Percentiles rank a stretch among this genome's conserved stretches.
These are phyloP conservation scores for Verticillium nubilum DNA, from an alignment of 2,329 filamentous ascomycete species.

Conservation along the genomic window DNA sequence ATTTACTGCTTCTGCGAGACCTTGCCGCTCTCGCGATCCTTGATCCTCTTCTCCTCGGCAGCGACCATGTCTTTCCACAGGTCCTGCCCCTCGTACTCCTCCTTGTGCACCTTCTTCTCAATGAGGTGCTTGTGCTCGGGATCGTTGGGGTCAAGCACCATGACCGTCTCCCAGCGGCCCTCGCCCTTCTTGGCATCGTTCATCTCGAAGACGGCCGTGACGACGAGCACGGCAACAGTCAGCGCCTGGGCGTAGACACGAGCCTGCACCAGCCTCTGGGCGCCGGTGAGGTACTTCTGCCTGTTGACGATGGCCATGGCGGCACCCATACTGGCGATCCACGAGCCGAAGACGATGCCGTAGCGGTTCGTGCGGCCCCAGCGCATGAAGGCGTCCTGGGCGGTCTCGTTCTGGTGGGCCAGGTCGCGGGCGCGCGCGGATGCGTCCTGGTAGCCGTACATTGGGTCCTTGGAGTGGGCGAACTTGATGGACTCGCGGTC, in stretches of 20 bases:
- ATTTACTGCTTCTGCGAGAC: not conserved
- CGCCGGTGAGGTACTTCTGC: slow-evolving; percentile 66
- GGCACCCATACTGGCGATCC: slow-evolving; percentile 74
- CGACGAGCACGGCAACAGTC: slow-evolving; percentile 77
- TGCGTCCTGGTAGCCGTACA: slow-evolving; percentile 60
- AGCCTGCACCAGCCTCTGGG: slow-evolving; percentile 90
- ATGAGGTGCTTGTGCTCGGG: slow-evolving; percentile 77
- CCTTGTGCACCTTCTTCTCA: slow-evolving; percentile 83
- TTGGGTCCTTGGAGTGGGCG: slow-evolving; percentile 65
- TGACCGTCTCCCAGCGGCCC: slow-evolving; percentile 79
- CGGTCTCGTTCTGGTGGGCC: slow-evolving; percentile 49
- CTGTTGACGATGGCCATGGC: slow-evolving; percentile 72
- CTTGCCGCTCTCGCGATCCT: slow-evolving; percentile 28
- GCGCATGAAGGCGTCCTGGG: slow-evolving; percentile 56
- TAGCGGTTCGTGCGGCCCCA: slow-evolving; percentile 82
- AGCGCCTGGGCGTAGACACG: slow-evolving; percentile 90
- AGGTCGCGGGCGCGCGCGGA: slow-evolving; percentile 51
- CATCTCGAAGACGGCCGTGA: slow-evolving; percentile 76
- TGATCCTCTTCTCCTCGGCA: slow-evolving; percentile 63
- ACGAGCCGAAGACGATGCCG: slow-evolving; percentile 74
- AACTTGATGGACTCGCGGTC: slow-evolving; percentile 63
- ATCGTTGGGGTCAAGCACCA: slow-evolving; percentile 74
- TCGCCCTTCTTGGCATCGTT: slow-evolving; percentile 69
- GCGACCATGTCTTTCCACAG: slow-evolving; percentile 92
- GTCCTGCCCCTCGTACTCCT: slow-evolving; percentile 83